A percentile compares a stretch with the other conserved stretches of the same genome.
phyloP scores from a whole-genome alignment of 306 rosid species.

The Fragaria iinumae region DNA sequence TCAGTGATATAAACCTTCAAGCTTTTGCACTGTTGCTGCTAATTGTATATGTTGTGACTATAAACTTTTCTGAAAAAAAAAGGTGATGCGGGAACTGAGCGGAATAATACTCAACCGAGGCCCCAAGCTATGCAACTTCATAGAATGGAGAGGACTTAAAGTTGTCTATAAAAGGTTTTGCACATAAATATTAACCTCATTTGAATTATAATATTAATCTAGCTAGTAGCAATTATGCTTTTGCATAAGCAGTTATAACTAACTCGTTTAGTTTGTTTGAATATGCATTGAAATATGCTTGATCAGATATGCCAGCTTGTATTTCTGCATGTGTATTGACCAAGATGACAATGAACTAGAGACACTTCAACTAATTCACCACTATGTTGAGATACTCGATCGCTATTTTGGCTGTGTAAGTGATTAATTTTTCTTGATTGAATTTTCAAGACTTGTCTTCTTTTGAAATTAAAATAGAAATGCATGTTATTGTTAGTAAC shows the following conservation, averaged over 20 bases:
- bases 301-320: conserved; percentile 80
- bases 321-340: conserved; percentile 80
- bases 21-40: neutral
- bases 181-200: neutral
- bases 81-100: conserved; percentile 60
- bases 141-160: conserved; percentile 87
- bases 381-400: conserved; percentile 80
- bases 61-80: neutral
- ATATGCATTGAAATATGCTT: neutral
- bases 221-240: neutral
- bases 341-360: conserved; percentile 81
- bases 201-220: neutral
- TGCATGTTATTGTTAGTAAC: neutral
- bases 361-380: conserved; percentile 79
- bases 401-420: conserved; percentile 84
- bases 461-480: neutral
- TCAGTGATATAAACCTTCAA: neutral
- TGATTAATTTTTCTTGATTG: neutral
- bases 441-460: neutral
- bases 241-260: neutral
- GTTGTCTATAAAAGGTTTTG: conserved; percentile 80
- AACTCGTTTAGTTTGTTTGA: neutral
- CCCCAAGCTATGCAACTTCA: conserved; percentile 79
- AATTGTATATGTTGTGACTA: neutral
- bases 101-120: conserved; percentile 56